Evolutionary conservation across 1,284 basidiomycete genomes (phyloP).

Genomic region (Heterobasidion annosum): DNA sequence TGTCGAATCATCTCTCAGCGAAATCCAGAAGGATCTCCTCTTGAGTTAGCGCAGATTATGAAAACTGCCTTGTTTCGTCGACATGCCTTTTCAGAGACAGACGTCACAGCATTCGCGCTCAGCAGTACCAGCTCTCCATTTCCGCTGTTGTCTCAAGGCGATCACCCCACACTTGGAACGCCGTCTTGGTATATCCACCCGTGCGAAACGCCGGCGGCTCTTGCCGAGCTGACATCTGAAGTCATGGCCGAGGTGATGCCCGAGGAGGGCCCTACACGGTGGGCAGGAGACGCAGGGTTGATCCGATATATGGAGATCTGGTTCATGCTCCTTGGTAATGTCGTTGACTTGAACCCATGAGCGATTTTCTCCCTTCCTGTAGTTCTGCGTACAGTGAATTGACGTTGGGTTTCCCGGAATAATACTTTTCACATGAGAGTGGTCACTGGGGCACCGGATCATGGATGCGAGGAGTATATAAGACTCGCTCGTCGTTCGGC

Average conservation of each 20-base stretch:
- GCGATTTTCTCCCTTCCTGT: not conserved
- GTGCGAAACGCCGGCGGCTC: slow-evolving; percentile 59
- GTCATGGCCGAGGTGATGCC: slow-evolving; percentile 13
- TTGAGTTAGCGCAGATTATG: slow-evolving; percentile 46
- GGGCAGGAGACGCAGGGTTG: slow-evolving; percentile 20
- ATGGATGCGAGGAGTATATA: slow-evolving; percentile 1
- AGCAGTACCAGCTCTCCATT: slow-evolving; percentile 42
- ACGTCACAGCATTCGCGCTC: slow-evolving; percentile 41
- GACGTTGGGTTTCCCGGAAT: not conserved
- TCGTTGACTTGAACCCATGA: slow-evolving; percentile 36
- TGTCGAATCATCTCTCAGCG: slow-evolving; percentile 1
- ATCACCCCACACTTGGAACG: slow-evolving; percentile 66
- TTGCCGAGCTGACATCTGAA: slow-evolving; percentile 59
- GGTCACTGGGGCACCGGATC: not conserved
- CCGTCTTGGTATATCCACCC: slow-evolving; percentile 81
- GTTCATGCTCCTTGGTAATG: slow-evolving; percentile 62
- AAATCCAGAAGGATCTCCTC: slow-evolving; percentile 51
- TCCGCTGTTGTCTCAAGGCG: slow-evolving; percentile 73
- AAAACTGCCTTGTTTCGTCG: slow-evolving; percentile 49
- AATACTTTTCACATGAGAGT: slow-evolving; percentile 2
- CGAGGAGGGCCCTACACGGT: slow-evolving; percentile 9
- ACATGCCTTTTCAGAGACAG: slow-evolving; percentile 27
- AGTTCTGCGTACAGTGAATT: not conserved
- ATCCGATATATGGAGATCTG: slow-evolving; percentile 58
- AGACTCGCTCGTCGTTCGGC: not conserved